Conservation (phyloP, 306 rosid species). For the Lithocarpus polystachyus region DNA sequence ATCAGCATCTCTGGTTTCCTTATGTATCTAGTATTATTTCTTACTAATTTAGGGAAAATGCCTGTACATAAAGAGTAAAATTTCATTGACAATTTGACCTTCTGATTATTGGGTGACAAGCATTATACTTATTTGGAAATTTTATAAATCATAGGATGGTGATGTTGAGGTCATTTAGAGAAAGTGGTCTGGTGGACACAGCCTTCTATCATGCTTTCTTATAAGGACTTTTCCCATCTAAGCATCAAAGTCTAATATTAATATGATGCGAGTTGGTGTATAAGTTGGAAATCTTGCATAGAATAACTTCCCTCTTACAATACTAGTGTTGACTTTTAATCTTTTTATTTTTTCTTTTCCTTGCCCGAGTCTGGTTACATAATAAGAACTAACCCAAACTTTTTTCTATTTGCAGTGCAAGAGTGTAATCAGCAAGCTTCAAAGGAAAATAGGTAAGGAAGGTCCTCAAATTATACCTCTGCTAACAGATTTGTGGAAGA, state of each 20-base stretch:
- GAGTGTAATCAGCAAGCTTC: slow-evolving; percentile 84
- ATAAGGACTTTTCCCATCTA: background rate
- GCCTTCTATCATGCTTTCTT: background rate
- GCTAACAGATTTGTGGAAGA: slow-evolving; percentile 91
- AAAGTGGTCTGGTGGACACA: background rate
- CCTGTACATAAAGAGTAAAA: background rate
- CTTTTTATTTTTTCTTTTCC: slow-evolving; percentile 7
- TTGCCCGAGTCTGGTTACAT: slow-evolving; percentile 1
- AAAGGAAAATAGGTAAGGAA: slow-evolving; percentile 83
- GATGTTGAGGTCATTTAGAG: background rate
- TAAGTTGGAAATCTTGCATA: background rate
- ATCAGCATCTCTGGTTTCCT: background rate
- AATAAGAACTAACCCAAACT: slow-evolving; percentile 19
- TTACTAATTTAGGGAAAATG: background rate
- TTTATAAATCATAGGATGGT: no score
- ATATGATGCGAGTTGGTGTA: background rate
- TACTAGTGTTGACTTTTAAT: slow-evolving; percentile 9
- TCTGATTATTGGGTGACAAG: background rate
- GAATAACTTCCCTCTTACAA: background rate
- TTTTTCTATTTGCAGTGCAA: slow-evolving; percentile 66
- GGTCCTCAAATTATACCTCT: slow-evolving; percentile 86
- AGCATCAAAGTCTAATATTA: background rate
- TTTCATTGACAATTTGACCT: background rate
- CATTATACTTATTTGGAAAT: background rate
- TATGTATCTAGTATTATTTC: background rate